Percentiles rank a stretch among this genome's conserved stretches.
Conservation (phyloP, 257 asterid species). For the Gynochthodes officinalis region DNA sequence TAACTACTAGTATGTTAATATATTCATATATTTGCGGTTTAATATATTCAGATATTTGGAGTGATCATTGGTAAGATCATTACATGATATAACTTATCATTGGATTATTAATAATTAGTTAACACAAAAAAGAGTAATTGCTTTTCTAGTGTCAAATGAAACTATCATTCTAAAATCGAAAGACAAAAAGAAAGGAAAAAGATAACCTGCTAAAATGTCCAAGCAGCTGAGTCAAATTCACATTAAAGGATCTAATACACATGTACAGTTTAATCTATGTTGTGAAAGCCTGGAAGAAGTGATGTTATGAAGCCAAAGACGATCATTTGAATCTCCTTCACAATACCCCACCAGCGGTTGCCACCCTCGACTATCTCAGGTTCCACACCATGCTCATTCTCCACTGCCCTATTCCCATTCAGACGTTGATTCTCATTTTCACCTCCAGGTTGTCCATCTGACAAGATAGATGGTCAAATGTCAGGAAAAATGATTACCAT, state of each 20-base stretch:
- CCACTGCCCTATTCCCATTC: conserved; percentile 43
- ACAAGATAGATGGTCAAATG: conserved; percentile 2
- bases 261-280: conserved; percentile 52
- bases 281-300: conserved; percentile 91
- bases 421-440: conserved; percentile 51
- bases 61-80: no score
- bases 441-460: conserved; percentile 55
- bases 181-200: neutral
- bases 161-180: no score
- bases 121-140: no score
- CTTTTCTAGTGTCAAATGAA: no score
- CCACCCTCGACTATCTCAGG: conserved; percentile 49
- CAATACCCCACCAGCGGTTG: conserved; percentile 74
- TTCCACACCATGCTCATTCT: conserved; percentile 47
- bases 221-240: neutral
- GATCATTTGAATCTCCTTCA: conserved; percentile 76
- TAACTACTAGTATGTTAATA: no score
- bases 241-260: neutral
- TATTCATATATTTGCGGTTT: no score
- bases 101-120: no score
- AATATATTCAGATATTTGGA: no score
- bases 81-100: no score
- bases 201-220: neutral
- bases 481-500: neutral
- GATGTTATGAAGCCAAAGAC: conserved; percentile 93